phyloP scores from a whole-genome alignment of 2,329 filamentous ascomycete genomes.

The Bipolaris oryzae region DNA sequence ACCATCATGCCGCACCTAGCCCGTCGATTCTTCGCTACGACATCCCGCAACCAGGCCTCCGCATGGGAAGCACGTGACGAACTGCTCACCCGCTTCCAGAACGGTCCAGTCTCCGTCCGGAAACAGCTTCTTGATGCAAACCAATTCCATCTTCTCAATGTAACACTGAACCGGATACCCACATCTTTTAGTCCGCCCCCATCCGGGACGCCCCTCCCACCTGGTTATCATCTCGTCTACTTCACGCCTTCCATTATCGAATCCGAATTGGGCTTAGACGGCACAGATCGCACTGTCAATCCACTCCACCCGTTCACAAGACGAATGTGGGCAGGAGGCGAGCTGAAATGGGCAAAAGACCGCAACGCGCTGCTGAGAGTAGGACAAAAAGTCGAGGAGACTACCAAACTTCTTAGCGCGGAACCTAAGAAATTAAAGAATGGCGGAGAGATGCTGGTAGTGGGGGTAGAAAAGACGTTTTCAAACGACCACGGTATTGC shows the following conservation, averaged over 20 bases:
- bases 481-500: slow-evolving; percentile 42
- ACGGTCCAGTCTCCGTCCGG: slow-evolving; percentile 36
- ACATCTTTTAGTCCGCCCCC: slow-evolving; percentile 27
- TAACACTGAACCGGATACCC: slow-evolving; percentile 35
- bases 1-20: slow-evolving; percentile 22
- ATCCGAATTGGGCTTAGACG: slow-evolving; percentile 73
- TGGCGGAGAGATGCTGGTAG: slow-evolving; percentile 63
- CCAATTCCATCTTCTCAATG: slow-evolving; percentile 39
- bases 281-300: slow-evolving; percentile 79
- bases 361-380: slow-evolving; percentile 28
- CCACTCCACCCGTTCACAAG: slow-evolving; percentile 74
- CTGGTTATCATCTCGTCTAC: slow-evolving; percentile 84
- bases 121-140: slow-evolving; percentile 43
- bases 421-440: slow-evolving; percentile 58
- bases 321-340: slow-evolving; percentile 91
- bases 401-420: slow-evolving; percentile 53
- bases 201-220: slow-evolving; percentile 56
- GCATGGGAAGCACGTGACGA: slow-evolving; percentile 39
- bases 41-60: slow-evolving; percentile 24
- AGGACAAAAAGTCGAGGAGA: slow-evolving; percentile 50
- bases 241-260: slow-evolving; percentile 76
- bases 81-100: slow-evolving; percentile 39
- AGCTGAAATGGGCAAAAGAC: slow-evolving; percentile 61
- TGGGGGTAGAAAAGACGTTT: slow-evolving; percentile 63
- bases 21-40: slow-evolving; percentile 30